phyloP scores from a whole-genome alignment of 202 grass and related monocot genomes.

The Thinopyrum obtusiflorum region DNA sequence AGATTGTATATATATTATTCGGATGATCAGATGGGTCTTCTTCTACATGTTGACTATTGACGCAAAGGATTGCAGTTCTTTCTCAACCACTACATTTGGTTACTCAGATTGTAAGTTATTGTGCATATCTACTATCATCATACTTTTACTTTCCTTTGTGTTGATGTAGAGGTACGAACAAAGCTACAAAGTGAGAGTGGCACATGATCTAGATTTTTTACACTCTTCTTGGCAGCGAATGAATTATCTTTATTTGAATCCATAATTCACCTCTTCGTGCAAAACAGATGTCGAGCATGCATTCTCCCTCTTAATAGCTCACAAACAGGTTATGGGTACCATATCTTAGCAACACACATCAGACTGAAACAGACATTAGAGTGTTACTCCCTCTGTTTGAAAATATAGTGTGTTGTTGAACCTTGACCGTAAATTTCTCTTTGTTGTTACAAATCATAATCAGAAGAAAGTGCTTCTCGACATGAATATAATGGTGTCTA shows the following conservation, averaged over 20 bases:
- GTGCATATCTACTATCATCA: too few relatives aligned
- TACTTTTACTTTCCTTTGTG: too few relatives aligned
- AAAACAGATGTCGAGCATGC: too few relatives aligned
- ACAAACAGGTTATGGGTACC: background rate
- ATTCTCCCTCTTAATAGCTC: too few relatives aligned
- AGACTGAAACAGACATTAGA: background rate
- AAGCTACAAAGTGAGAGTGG: too few relatives aligned
- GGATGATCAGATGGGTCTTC: background rate
- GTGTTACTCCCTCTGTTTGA: background rate
- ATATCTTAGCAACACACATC: constrained; percentile 5
- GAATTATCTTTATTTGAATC: too few relatives aligned
- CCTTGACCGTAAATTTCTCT: background rate
- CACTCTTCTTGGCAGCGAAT: too few relatives aligned
- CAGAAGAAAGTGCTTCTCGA: background rate
- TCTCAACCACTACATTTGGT: background rate
- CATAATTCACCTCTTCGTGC: too few relatives aligned
- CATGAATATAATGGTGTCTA: background rate
- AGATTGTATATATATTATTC: background rate
- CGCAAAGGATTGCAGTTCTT: background rate
- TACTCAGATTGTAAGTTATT: too few relatives aligned
- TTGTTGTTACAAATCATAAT: background rate
- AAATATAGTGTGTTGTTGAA: background rate
- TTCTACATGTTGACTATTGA: background rate
- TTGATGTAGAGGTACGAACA: too few relatives aligned
- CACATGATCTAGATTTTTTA: too few relatives aligned